Evolutionary conservation across 2,329 filamentous ascomycete species (phyloP), one percentile per base, ranked within the genome.

Genomic region (Laburnicola sp.): DNA sequence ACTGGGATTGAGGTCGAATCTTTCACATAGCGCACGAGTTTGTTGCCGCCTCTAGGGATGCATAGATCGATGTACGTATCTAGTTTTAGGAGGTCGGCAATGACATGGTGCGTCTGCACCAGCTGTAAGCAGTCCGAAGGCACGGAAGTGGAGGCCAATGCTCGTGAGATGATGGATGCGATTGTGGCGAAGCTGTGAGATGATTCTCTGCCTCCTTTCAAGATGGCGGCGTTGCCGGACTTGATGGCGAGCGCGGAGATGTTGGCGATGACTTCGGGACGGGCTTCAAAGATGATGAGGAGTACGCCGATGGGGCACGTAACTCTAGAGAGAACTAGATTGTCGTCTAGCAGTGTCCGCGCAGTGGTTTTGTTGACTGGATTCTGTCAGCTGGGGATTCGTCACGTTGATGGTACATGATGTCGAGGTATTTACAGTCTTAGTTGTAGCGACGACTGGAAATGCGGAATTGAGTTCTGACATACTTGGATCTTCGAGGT

Each of bases 211-310:
- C 94, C 94, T 54, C 92, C 93, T 80, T 99, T 99, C 54, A 99
- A 80, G 65, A 99, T 97, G 45, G 92, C 94, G 31, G 94, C 89
- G 74, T 99, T 99, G 65, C 91, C 94, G 9, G 93, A 97, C 74
- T 99, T 99, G 74, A 99, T 89, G 32, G 94, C 92, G 23, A 99
- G 81, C 3, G 92, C 90, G 56, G 94, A 91, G 68, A 99, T 97
- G 74, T 99, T 99, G 69, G 93, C 94, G 68, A 99, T 97, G 59
- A 99, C 94, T 76, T 99, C 94, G 5, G 94, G 94, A 6, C 94
- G 88, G 31, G 94, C 94, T 76, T 99, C 94, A 69, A 99, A 99
- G 68, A 99, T 97, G 75, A 99, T 94, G 60, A 99, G 83, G 36
- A 99, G 83, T n/a, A 97, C 92, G 53, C 94, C 94, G 62, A 99